Base-by-base conservation (phyloP, 148 eudicot species). In the Dianthus caryophyllus region DNA sequence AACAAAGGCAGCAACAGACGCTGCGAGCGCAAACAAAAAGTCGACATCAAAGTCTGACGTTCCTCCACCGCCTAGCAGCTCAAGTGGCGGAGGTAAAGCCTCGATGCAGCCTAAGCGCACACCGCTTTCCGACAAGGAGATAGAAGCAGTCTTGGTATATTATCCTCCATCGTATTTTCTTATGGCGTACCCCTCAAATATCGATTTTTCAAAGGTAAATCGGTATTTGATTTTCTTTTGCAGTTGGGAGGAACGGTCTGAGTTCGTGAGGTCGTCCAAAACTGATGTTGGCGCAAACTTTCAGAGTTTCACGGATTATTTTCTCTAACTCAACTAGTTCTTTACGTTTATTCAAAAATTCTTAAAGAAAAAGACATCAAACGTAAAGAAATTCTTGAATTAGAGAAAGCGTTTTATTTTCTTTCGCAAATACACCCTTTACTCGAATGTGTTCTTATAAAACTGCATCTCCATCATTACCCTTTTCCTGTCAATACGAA, bases 91-190 rank as follows among this genome's bases (percentile, higher is more conserved):
- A 52, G 93, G 93, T 18, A 81, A 73, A 73, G 93, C 93, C 49
- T 85, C 93, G 62, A 76, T 79, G 73, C 93, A 87, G 81, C 93
- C 93, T n/a, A 87, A 87, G 53, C 85, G 93, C 33, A 76, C 89
- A 27, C 87, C 89, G 1, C 83, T 87, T 36, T 58, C 89, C 2
- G 80, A 83, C 58, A 67, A 71, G 66, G 93, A 87, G 72, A 87
- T 87, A 49, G 93, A 87, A 63, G 83, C 93, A 36, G 29, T 87
- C 76, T 50, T 87, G 89, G 93, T 87, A 67, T 61, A 31, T 22
- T 14, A 26, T 49, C 2, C 14, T 49, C 18, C 43, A 33, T 13
- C 17, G 29, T 31, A 47, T 16, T 57, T 33, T 41, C 24, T 9
- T 9, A 9, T n/a, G 5, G 9, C 29, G 20, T 33, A 18, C 22